Evolutionary conservation across 208 protist genomes (phyloP), one percentile per base, ranked within the genome.

Genomic region (Borovskyia barvae): DNA sequence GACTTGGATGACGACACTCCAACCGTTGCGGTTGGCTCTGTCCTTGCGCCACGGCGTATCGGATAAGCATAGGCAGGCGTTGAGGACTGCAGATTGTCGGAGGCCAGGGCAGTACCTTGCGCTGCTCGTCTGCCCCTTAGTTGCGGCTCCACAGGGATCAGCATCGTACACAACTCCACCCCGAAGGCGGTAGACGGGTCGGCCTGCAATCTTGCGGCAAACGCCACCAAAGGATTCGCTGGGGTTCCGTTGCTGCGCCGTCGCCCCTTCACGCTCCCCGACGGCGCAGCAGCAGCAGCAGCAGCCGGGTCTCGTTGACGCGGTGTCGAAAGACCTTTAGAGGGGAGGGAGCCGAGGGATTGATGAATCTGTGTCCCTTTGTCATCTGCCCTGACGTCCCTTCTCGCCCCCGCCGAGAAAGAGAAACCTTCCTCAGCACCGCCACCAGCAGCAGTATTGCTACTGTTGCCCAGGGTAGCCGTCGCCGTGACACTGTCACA

Each of bases 111-210:
- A 41, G 48, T 36, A 6, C 30, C 20, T 19, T 9, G 35, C 50
- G 9, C n/a, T 25, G 5, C 33, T n/a, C 52, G 61, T 40, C 25
- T 45, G 17, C 29, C 32, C 14, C 29, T 2, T 24, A 30, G 15
- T 30, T 36, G 62, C 29, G 62, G 62, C 53, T 69, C 62, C 40
- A n/a, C 49, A 2, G 62, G 52, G 35, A 69, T 17, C 1, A 29
- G 35, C 46, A 69, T 26, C 2, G 52, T 25, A 3, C 46, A 53
- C 33, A 69, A 22, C 12, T 61, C 62, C 20, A 69, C 20, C 14
- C 62, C 62, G 29, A 69, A 69, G 6, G 52, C 35, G 7, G 51
- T 25, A 19, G 45, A 22, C 0, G 46, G 46, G 4, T 46, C 33
- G 22, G 52, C 40, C 36, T 69, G 62, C 62, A 50, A 45, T 22